Conservation (phyloP, 2,329 filamentous ascomycete species). For the Microdochium nivale region DNA sequence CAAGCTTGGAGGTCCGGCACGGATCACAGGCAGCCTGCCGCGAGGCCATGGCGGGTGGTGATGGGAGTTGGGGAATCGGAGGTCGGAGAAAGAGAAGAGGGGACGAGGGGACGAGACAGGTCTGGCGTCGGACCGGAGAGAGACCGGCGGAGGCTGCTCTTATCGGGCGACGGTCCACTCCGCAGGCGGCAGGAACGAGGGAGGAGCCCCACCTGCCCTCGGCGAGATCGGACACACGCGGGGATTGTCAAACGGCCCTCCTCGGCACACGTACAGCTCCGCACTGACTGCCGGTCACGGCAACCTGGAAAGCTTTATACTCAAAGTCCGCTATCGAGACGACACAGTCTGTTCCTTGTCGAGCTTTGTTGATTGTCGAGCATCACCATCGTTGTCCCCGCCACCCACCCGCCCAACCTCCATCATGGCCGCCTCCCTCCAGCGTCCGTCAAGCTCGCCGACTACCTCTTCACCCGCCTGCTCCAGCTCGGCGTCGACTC, state of each 20-base stretch:
- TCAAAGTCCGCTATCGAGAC: too few relatives aligned
- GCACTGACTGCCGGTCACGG: too few relatives aligned
- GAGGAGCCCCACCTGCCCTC: too few relatives aligned
- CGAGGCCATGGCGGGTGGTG: conserved; percentile 6
- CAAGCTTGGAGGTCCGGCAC: conserved; percentile 16
- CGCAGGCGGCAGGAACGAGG: too few relatives aligned
- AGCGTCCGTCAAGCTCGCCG: conserved; percentile 15
- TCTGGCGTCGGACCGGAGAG: neutral
- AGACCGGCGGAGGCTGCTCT: neutral
- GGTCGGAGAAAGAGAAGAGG: neutral
- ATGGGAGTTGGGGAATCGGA: neutral
- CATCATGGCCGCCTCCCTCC: neutral
- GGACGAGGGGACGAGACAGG: neutral
- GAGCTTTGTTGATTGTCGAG: too few relatives aligned
- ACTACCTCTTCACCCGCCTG: conserved; percentile 28
- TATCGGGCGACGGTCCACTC: neutral
- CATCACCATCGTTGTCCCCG: neutral
- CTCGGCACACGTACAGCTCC: neutral
- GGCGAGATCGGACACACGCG: too few relatives aligned
- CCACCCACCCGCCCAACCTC: neutral
- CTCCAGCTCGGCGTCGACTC: conserved; percentile 31
- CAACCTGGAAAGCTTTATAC: too few relatives aligned
- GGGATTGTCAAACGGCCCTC: too few relatives aligned
- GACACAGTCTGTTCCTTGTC: too few relatives aligned
- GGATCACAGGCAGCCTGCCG: conserved; percentile 17